Percentiles rank a stretch among this genome's conserved stretches.
Conservation (phyloP, 805 yeast genomes). For the Candida sonorensis region DNA sequence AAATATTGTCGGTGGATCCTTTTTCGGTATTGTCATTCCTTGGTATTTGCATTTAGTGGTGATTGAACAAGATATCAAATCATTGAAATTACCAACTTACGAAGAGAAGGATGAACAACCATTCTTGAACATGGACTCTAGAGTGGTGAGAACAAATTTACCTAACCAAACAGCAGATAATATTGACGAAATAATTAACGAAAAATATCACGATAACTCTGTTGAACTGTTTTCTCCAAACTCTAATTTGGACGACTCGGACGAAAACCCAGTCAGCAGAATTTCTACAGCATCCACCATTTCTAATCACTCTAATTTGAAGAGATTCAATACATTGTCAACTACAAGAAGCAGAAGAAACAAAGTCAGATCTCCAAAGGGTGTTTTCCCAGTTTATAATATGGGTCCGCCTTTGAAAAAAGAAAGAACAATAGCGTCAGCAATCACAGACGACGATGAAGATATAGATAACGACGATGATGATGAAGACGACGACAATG, state of each 20-base stretch:
- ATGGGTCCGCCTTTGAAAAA: conserved; percentile 60
- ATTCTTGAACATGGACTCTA: conserved; percentile 65
- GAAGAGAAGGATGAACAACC: conserved; percentile 80
- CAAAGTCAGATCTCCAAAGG: conserved; percentile 52
- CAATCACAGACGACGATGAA: conserved; percentile 11
- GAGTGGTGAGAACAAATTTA: conserved; percentile 70
- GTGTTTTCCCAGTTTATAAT: conserved; percentile 74
- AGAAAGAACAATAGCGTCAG: conserved; percentile 53
- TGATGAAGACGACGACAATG: conserved; percentile 6
- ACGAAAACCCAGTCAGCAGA: not conserved
- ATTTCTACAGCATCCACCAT: too few species aligned
- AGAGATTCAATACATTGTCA: too few species aligned
- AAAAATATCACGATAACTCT: not conserved
- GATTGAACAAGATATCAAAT: conserved; percentile 62
- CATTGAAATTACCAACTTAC: conserved; percentile 56
- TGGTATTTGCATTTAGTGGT: conserved; percentile 68
- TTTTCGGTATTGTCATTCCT: conserved; percentile 58
- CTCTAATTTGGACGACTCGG: not conserved
- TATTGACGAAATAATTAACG: not conserved
- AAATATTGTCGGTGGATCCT: conserved; percentile 70
- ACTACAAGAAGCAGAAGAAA: too few species aligned
- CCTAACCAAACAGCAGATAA: too few species aligned
- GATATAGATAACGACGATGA: conserved; percentile 1
- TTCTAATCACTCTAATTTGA: too few species aligned
- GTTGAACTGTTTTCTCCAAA: conserved; percentile 1